A percentile compares a stretch with the other conserved stretches of the same genome.
Conservation (phyloP, 2,329 filamentous ascomycete species). For the Acrodontium crateriforme region DNA sequence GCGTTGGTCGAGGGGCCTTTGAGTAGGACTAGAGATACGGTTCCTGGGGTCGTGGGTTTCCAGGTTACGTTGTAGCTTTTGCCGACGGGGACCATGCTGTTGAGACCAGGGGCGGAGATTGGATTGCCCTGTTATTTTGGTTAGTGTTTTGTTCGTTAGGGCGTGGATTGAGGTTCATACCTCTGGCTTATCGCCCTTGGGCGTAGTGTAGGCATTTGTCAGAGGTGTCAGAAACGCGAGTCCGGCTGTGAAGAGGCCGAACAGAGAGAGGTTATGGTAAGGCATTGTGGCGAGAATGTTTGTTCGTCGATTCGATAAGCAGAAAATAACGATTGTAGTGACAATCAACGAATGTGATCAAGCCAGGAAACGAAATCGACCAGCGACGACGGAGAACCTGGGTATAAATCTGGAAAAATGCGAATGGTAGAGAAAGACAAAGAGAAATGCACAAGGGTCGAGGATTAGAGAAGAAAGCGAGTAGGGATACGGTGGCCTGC, state of each 20-base stretch:
- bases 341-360: no score
- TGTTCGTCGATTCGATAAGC: no score
- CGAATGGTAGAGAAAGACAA: no score
- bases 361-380: no score
- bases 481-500: no score
- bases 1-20: conserved; percentile 45
- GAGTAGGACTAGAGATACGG: conserved; percentile 46
- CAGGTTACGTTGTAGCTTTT: conserved; percentile 44
- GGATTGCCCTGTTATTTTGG: conserved; percentile 35
- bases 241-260: conserved; percentile 39
- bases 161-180: conserved; percentile 2
- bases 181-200: conserved; percentile 12
- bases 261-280: no score
- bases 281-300: no score
- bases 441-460: no score
- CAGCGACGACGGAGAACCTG: no score
- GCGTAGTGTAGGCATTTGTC: conserved; percentile 30
- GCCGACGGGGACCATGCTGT: conserved; percentile 42
- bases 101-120: conserved; percentile 37
- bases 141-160: conserved; percentile 1
- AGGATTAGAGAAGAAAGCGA: no score
- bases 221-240: conserved; percentile 37
- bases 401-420: no score
- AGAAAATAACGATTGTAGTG: no score
- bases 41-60: conserved; percentile 34